Conservation (phyloP, 2,329 filamentous ascomycete genomes). For the Exophiala viscosa region DNA sequence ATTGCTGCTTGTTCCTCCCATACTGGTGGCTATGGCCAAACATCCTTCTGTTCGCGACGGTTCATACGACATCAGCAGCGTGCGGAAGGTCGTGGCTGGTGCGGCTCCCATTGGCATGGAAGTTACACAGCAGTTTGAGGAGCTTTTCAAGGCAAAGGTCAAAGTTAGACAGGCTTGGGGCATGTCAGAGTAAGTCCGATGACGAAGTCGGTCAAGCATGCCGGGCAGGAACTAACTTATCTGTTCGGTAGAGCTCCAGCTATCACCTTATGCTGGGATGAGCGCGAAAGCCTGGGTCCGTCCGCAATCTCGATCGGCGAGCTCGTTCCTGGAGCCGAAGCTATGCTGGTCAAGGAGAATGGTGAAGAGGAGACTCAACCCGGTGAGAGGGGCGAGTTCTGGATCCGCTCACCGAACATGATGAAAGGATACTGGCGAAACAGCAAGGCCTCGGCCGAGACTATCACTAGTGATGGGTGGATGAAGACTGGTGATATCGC, state of each 20-base stretch:
- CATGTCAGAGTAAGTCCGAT: constrained; percentile 66
- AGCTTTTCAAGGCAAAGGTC: constrained; percentile 41
- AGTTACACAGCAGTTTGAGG: constrained; percentile 49
- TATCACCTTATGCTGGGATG: constrained; percentile 62
- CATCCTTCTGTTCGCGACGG: constrained; percentile 8
- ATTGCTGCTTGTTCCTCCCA: constrained; percentile 56
- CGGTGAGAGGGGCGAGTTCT: constrained; percentile 80
- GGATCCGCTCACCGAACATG: constrained; percentile 74
- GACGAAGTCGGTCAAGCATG: neutral
- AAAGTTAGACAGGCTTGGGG: constrained; percentile 65
- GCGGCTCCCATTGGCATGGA: constrained; percentile 56
- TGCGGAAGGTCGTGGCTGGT: constrained; percentile 9
- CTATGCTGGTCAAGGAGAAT: constrained; percentile 63
- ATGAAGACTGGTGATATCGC: constrained; percentile 96
- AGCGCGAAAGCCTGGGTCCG: constrained; percentile 47
- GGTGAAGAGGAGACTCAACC: constrained; percentile 66
- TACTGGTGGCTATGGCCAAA: constrained; percentile 37
- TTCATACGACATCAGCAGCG: constrained; percentile 7
- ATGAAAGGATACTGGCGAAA: constrained; percentile 78
- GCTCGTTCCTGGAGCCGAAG: constrained; percentile 61
- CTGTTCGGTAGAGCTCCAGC: constrained; percentile 11
- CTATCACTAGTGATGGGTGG: constrained; percentile 82
- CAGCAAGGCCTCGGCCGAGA: constrained; percentile 74
- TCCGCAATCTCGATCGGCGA: constrained; percentile 66
- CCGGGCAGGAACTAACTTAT: neutral